phyloP scores from a whole-genome alignment of 305 asterid species.

The Andrographis paniculata region DNA sequence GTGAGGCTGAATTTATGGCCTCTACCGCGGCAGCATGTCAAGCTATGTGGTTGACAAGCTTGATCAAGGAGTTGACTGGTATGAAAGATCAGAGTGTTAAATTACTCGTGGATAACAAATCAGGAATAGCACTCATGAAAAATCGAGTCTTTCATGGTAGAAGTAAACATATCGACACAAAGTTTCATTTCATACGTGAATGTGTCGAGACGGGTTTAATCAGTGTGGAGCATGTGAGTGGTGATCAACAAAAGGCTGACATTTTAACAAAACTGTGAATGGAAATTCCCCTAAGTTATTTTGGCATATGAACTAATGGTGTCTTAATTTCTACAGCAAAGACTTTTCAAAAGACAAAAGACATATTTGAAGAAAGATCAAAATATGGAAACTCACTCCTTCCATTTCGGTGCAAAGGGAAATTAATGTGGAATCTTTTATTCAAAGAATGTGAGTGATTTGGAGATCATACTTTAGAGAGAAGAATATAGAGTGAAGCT shows the following conservation, averaged over 20 bases:
- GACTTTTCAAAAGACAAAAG: too few relatives aligned
- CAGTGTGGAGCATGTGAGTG: not conserved
- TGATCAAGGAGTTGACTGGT: not conserved
- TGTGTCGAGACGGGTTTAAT: not conserved
- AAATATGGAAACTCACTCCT: too few relatives aligned
- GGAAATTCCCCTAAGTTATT: too few relatives aligned
- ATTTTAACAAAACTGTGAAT: constrained; percentile 2
- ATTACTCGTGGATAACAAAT: not conserved
- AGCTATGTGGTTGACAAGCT: not conserved
- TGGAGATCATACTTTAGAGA: too few relatives aligned
- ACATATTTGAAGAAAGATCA: too few relatives aligned
- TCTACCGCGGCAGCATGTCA: not conserved
- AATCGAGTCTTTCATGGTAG: constrained; percentile 1
- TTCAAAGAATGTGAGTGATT: too few relatives aligned
- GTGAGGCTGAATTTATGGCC: constrained; percentile 7
- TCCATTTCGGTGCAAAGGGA: too few relatives aligned
- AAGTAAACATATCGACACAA: not conserved
- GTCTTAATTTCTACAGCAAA: too few relatives aligned
- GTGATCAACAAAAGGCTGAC: not conserved
- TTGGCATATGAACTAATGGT: too few relatives aligned
- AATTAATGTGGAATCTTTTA: too few relatives aligned
- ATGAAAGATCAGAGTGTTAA: not conserved
- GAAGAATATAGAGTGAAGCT: too few relatives aligned
- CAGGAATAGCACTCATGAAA: not conserved
- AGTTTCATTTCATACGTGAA: not conserved